Base-by-base conservation (phyloP, 371 early-diverging fungal genomes). In the Mucor racemosus region DNA sequence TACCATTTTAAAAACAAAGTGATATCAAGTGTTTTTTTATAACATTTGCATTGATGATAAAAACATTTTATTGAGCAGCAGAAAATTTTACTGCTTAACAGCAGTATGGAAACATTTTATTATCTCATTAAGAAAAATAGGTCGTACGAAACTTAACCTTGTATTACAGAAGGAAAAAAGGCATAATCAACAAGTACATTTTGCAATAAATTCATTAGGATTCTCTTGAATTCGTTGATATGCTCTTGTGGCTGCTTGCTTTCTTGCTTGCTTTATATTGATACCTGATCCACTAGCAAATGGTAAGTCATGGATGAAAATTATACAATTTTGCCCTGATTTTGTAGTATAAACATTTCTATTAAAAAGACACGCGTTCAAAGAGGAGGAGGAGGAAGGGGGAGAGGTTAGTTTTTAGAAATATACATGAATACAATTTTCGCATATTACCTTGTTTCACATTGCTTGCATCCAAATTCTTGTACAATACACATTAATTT, bases 221-320 rank as follows among this genome's bases (percentile, higher is more conserved):
- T 76, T 65, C 1, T 77, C 74, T 38, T 67, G 61, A 21, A 82
- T 56, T 31, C 71, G 64, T 13, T 66, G 54, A 10, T 44, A 65
- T 14, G 82, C 82, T 33, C 64, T 71, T 8, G 58, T 42, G 8
- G 83, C 83, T 6, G 84, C 83, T 36, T 71, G 34, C 48, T 81
- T 71, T n/a, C 80, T 71, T 15, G 84, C 80, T 15, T 71, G 67
- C 41, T 74, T 76, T 41, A 76, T 67, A 59, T 79, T 84, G 42
- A 73, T 69, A 5, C 77, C 71, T n/a, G 65, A 19, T 14, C 76
- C 81, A 13, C 69, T 64, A 5, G 79, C 69, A 15, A 82, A 71
- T 4, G 75, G 58, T 8, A 62, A 57, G 13, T 73, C 75, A 55
- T 85, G 84, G 31, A 85, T 67, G 36, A 81, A 81, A 0, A 83